Base-by-base conservation (phyloP, 2,329 filamentous ascomycete genomes). In the Coniochaeta sp. region DNA sequence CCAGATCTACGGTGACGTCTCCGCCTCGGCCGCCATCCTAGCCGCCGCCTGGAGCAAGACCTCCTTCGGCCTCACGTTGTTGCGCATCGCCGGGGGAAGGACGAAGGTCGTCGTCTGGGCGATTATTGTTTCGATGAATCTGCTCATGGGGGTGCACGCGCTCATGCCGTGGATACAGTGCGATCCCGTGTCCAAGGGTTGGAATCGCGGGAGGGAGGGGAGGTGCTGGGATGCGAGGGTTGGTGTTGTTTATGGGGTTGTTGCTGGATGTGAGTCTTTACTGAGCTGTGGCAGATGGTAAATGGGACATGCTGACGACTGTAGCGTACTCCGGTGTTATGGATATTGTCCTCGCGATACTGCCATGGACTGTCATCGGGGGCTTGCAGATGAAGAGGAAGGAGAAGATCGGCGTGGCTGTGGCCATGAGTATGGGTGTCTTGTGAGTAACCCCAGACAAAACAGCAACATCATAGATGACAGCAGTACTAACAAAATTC, bases 381-480 rank as follows among this genome's bases (percentile, higher is more conserved):
- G 28, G 35, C 18, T 30, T 55, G 1, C 28, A 48, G 6, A 54
- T 57, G 47, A 51, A 49, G 12, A 50, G 33, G 24, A 54, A 53
- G 28, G 55, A 56, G 35, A 57, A 54, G 16, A 3, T 53, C 8
- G 54, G 55, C 2, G 54, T 53, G 1, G 31, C 53, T 4, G 32
- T 57, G 3, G 55, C 55, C 3, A 57, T 57, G 52, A 54, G 54
- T 48, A 54, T 57, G 50, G 55, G 55, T 2, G 28, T 57, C 14
- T 54, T 54, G 54, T 56, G 40, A 49, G 54, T 49, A 85, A 75
- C 4, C n/a, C 9, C 10, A 16, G 68, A 59, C 57, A 89, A 84
- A 1, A n/a, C n/a, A n/a, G n/a, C n/a, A n/a, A n/a, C 16, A 6
- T 10, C 7, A 2, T 3, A 18, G 18, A 12, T 5, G 33, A 14